Percentiles rank a stretch among this genome's conserved stretches.
Evolutionary conservation across 2,329 filamentous ascomycete genomes (phyloP).

Genomic region (Aureobasidium zeae): DNA sequence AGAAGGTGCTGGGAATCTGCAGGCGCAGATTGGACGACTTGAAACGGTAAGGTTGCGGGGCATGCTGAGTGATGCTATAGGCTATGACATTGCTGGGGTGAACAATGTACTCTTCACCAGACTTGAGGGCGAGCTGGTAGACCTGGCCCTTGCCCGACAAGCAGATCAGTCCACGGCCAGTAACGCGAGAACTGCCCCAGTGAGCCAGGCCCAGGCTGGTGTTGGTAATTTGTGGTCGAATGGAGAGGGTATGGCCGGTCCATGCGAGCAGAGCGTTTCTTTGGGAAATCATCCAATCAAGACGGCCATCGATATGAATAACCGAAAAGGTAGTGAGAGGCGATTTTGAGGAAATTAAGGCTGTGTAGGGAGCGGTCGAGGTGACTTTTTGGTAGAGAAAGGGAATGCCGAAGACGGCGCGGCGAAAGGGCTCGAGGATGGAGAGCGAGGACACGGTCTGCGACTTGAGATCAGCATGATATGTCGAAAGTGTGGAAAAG

Average conservation of each 20-base stretch:
- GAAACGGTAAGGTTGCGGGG: constrained; percentile 78
- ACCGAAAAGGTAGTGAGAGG: constrained; percentile 78
- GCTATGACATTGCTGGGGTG: constrained; percentile 86
- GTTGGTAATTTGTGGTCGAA: constrained; percentile 69
- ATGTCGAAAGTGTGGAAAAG: not conserved
- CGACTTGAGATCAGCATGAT: constrained; percentile 2
- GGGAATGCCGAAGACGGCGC: constrained; percentile 73
- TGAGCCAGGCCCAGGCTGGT: constrained; percentile 65
- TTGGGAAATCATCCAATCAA: constrained; percentile 91
- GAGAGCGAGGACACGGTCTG: constrained; percentile 84
- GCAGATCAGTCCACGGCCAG: constrained; percentile 77
- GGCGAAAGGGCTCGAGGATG: constrained; percentile 71
- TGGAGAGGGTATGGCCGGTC: constrained; percentile 78
- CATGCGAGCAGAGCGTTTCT: constrained; percentile 85
- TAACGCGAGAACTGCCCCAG: constrained; percentile 85
- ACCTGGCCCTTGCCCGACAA: constrained; percentile 80
- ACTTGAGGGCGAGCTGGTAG: constrained; percentile 71
- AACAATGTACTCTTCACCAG: constrained; percentile 81
- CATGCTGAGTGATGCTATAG: constrained; percentile 66
- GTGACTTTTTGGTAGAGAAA: constrained; percentile 90
- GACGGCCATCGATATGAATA: constrained; percentile 81
- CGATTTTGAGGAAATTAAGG: constrained; percentile 79
- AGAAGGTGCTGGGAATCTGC: constrained; percentile 62
- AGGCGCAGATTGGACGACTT: constrained; percentile 65
- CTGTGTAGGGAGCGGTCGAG: constrained; percentile 78